Percentiles rank a stretch among this genome's conserved stretches.
Evolutionary conservation across 176 grass and related monocot genomes (phyloP).

Genomic region (maize (Zea mays)): DNA sequence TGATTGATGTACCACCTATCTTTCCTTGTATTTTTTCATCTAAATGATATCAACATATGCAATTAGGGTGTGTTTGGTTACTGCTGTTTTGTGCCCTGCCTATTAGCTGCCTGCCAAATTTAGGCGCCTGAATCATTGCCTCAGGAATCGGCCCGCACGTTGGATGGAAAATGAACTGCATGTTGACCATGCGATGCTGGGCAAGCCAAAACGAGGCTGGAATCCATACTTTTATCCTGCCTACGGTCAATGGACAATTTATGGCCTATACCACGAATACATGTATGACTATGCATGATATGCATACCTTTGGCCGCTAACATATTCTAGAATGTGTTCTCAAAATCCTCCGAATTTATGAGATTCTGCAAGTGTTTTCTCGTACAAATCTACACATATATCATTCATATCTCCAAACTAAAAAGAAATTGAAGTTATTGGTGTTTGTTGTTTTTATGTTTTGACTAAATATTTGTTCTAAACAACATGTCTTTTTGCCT

Average conservation of each 20-base stretch:
- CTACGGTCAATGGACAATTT: not conserved
- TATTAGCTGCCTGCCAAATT: not conserved
- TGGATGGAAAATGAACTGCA: not conserved
- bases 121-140: not conserved
- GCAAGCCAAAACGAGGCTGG: not conserved
- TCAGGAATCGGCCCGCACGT: not conserved
- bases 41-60: not conserved
- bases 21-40: not conserved
- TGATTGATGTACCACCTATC: slow-evolving; percentile 8
- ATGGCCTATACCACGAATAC: not conserved
- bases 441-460: not conserved
- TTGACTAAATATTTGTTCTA: not conserved
- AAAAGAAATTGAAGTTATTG: not conserved
- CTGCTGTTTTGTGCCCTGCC: not conserved
- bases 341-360: not conserved
- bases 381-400: not conserved
- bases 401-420: not conserved
- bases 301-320: not conserved
- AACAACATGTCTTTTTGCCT: not conserved
- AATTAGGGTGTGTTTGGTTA: not conserved
- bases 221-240: not conserved
- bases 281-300: not conserved
- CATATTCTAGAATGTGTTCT: not conserved
- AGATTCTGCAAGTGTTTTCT: not conserved
- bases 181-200: not conserved